Conservation (phyloP, 495 filamentous ascomycete species). For the Rostrohypoxylon terebratum region DNA sequence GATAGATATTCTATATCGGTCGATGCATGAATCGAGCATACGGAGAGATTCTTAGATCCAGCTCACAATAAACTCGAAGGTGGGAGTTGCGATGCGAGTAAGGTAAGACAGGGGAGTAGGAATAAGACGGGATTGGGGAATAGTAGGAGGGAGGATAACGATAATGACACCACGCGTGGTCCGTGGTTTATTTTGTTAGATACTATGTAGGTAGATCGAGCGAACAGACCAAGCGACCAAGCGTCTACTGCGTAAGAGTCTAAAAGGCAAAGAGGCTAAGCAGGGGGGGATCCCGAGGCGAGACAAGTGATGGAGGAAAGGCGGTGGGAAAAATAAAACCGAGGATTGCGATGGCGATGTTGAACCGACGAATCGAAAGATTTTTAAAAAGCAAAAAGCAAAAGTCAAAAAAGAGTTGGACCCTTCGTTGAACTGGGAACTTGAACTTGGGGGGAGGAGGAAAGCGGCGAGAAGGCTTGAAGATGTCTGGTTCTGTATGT, state of each 20-base stretch:
- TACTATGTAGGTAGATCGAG: background rate
- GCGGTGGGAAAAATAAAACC: slow-evolving; percentile 33
- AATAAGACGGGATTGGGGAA: slow-evolving; percentile 26
- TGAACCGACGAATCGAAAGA: slow-evolving; percentile 36
- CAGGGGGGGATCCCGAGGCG: slow-evolving; percentile 2
- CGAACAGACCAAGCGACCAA: background rate
- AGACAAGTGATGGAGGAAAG: slow-evolving; percentile 22
- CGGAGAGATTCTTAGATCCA: slow-evolving; percentile 36
- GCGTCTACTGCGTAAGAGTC: too few species aligned
- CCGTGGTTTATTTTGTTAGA: slow-evolving; percentile 7
- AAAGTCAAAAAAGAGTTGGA: slow-evolving; percentile 13
- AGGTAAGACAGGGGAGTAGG: slow-evolving; percentile 29
- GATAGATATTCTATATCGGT: slow-evolving; percentile 42
- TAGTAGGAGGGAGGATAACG: slow-evolving; percentile 20
- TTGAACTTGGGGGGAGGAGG: background rate
- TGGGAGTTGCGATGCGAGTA: slow-evolving; percentile 34
- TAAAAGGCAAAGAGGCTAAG: too few species aligned
- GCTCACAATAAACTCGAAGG: slow-evolving; percentile 25
- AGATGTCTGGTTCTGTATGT: slow-evolving; percentile 8
- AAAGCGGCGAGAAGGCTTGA: slow-evolving; percentile 32
- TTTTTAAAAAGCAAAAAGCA: slow-evolving; percentile 30
- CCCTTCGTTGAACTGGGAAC: slow-evolving; percentile 11
- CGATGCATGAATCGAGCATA: slow-evolving; percentile 46
- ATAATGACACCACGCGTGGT: slow-evolving; percentile 18
- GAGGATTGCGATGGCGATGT: slow-evolving; percentile 42